Conservation (phyloP, 331 rosid species). For the Quercus phellos region DNA sequence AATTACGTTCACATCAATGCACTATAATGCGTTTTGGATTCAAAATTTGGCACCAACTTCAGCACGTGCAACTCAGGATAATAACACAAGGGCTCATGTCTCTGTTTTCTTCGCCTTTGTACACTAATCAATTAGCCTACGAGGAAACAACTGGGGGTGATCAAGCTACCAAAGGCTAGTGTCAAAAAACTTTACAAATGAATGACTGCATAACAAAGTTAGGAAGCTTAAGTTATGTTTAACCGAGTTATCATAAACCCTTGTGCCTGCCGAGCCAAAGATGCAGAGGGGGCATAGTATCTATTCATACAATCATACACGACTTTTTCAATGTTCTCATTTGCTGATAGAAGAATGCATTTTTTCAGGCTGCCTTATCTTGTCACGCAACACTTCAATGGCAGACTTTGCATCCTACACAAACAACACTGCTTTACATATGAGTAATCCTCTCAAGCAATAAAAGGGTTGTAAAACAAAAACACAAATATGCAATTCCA, state of each 20-base stretch:
- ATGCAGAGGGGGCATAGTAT: too few relatives aligned
- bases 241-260: not conserved
- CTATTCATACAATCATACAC: too few relatives aligned
- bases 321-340: too few relatives aligned
- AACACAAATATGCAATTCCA: too few relatives aligned
- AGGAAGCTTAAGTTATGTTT: not conserved
- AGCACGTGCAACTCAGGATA: not conserved
- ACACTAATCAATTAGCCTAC: not conserved
- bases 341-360: slow-evolving; percentile 22
- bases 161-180: not conserved
- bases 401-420: slow-evolving; percentile 67
- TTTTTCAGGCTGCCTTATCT: slow-evolving; percentile 46
- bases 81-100: not conserved
- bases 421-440: not conserved
- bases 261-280: not conserved
- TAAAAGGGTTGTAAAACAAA: not conserved
- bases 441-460: not conserved
- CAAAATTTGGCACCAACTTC: not conserved
- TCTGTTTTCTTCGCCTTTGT: not conserved
- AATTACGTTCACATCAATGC: not conserved
- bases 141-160: too few relatives aligned
- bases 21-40: not conserved
- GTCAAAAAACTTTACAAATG: slow-evolving; percentile 8
- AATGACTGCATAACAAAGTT: slow-evolving; percentile 4
- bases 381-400: slow-evolving; percentile 58